Evolutionary conservation across 176 grass and related monocot species (phyloP).

Genomic region (Triticum aestivum): IWGSC_CS_RefSeq_v2.1 NC_057805.1:363591469-363591968

Average conservation of each 20-base stretch:
- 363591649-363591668: not conserved
- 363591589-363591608: not conserved
- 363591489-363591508: conserved; percentile 58
- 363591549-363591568: not conserved
- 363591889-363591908: conserved; percentile 10
- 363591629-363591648: not conserved
- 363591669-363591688: not conserved
- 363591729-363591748: too few relatives aligned
- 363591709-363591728: not conserved
- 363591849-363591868: not conserved
- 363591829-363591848: conserved; percentile 46
- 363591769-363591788: conserved; percentile 45
- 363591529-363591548: not conserved
- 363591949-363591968: too few relatives aligned
- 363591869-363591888: conserved; percentile 29
- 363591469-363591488: conserved; percentile 47
- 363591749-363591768: conserved; percentile 37
- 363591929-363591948: too few relatives aligned
- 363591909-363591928: not conserved
- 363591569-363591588: not conserved
- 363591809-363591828: conserved; percentile 53
- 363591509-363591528: conserved; percentile 62
- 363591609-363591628: too few relatives aligned
- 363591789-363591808: conserved; percentile 51
- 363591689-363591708: not conserved